These are phyloP conservation scores for Elongisporangium undulatum DNA, from an alignment of 352 stramenopile genomes.

Conservation along the genomic window DNA sequence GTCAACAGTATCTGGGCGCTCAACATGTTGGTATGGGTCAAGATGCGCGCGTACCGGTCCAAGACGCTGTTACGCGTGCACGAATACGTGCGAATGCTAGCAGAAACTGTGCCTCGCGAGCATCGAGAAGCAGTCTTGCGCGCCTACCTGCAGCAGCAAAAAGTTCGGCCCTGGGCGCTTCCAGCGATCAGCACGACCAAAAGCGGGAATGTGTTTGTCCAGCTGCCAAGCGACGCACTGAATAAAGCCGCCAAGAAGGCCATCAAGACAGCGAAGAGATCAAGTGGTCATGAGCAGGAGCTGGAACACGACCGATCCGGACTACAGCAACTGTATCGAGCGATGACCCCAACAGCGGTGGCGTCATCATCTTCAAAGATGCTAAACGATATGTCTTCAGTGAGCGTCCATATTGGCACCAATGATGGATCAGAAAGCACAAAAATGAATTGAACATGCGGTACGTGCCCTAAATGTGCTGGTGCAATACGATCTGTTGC, in stretches of 20 bases:
- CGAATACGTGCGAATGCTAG: conserved; percentile 32
- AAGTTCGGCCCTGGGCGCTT: conserved; percentile 13
- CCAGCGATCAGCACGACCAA: conserved; percentile 19
- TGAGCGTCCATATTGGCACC: neutral
- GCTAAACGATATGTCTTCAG: neutral
- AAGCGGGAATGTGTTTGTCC: conserved; percentile 25
- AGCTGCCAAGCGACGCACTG: conserved; percentile 20
- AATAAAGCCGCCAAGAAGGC: conserved; percentile 2
- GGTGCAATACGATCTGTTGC: neutral
- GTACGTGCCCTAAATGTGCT: neutral
- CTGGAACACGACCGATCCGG: neutral
- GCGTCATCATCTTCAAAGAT: neutral
- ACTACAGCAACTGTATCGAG: neutral
- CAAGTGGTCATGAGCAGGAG: neutral
- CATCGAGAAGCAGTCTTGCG: conserved; percentile 22
- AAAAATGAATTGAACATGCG: neutral
- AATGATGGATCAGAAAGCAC: neutral
- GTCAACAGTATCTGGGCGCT: conserved; percentile 33
- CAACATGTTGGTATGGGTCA: conserved; percentile 21
- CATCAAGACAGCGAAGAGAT: neutral
- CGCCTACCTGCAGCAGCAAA: conserved; percentile 13
- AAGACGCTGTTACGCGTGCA: conserved; percentile 26
- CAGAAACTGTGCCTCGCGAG: conserved; percentile 16
- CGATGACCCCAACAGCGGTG: neutral
- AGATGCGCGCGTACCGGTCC: conserved; percentile 15